Percentiles rank a stretch among this genome's conserved stretches.
These are phyloP conservation scores for Closterium sp. DNA, from an alignment of 139 green algal genomes.

Conservation along the genomic window DNA sequence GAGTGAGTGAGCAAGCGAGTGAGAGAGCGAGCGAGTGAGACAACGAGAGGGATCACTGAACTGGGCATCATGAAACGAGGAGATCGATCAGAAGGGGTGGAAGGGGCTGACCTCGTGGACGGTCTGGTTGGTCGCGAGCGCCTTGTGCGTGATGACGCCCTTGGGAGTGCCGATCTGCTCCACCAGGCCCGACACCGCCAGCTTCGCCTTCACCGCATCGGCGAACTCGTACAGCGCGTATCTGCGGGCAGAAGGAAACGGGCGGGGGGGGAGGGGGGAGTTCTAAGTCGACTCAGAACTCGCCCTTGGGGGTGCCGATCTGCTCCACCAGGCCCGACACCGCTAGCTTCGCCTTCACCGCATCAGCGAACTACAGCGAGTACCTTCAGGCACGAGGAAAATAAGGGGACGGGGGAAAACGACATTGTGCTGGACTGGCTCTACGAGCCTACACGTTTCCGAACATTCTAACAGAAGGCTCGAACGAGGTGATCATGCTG, in stretches of 20 bases:
- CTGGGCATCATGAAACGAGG: not conserved
- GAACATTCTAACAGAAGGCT: no score
- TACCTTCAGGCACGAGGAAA: no score
- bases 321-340: constrained; percentile 44
- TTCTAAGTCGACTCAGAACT: no score
- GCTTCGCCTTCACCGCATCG: not conserved
- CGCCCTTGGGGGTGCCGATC: constrained; percentile 18
- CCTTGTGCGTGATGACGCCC: not conserved
- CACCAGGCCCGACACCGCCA: constrained; percentile 39
- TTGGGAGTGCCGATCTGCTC: constrained; percentile 38
- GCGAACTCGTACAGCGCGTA: not conserved
- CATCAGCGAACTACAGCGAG: no score
- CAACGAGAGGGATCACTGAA: not conserved
- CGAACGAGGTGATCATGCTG: no score
- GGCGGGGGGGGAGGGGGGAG: no score
- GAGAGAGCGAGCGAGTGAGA: no score
- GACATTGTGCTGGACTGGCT: no score
- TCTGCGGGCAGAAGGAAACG: not conserved
- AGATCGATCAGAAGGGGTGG: not conserved
- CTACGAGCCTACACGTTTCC: no score
- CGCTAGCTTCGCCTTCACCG: no score
- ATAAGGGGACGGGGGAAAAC: no score
- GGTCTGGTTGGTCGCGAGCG: not conserved
- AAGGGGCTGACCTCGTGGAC: not conserved
- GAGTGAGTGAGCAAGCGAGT: not conserved